These are phyloP conservation scores for Chrysoporthe deuterocubensis DNA, from an alignment of 2,329 filamentous ascomycete species.

Conservation along the genomic window DNA sequence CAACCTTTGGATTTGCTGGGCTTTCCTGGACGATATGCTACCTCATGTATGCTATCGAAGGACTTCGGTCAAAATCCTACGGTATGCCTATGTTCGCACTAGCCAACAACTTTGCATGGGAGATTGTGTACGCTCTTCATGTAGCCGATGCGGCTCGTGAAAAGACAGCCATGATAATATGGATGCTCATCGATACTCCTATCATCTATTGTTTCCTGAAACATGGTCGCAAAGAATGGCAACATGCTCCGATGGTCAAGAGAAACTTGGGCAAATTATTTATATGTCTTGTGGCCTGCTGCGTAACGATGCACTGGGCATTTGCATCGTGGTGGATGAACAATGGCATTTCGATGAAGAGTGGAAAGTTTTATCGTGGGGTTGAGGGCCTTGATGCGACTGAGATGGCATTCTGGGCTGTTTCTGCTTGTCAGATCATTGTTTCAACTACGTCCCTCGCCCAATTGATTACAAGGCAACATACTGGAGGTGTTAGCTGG, in stretches of 20 bases:
- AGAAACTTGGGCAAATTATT: background rate
- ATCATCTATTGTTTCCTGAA: background rate
- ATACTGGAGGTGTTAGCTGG: background rate
- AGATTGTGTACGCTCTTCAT: background rate
- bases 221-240: background rate
- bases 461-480: background rate
- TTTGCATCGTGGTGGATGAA: background rate
- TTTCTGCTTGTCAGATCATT: background rate
- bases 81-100: background rate
- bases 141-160: background rate
- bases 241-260: background rate
- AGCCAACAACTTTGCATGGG: background rate
- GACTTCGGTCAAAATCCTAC: background rate
- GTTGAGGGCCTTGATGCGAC: background rate
- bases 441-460: background rate
- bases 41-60: background rate
- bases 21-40: background rate
- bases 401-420: constrained; percentile 1
- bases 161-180: background rate
- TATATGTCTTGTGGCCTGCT: background rate
- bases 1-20: background rate
- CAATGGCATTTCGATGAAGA: background rate
- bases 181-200: background rate
- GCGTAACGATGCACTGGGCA: background rate
- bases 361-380: background rate